phyloP scores from a whole-genome alignment of 495 filamentous ascomycete genomes.

The Aspergillus mulundensis region DNA sequence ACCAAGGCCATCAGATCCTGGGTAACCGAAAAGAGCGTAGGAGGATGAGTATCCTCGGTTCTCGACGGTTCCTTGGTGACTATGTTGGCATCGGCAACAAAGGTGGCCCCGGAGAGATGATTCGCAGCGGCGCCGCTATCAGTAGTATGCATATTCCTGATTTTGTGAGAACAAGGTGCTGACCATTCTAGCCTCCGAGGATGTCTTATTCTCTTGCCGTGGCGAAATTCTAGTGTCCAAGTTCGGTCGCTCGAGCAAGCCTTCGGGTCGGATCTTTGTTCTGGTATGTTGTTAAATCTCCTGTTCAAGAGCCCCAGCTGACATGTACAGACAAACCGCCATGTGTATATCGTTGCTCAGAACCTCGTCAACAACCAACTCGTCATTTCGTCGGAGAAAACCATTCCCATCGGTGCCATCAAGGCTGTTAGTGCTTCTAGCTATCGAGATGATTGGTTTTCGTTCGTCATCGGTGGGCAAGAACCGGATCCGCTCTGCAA shows the following conservation, averaged over 20 bases:
- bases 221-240: conserved; percentile 86
- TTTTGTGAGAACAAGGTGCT: conserved; percentile 2
- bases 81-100: conserved; percentile 83
- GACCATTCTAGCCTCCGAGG: conserved; percentile 54
- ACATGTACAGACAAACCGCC: conserved; percentile 60
- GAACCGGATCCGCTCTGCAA: conserved; percentile 88
- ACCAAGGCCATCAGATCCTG: conserved; percentile 83
- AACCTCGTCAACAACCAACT: conserved; percentile 76
- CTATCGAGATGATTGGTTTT: conserved; percentile 93
- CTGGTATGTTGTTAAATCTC: conserved; percentile 46
- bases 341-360: conserved; percentile 85
- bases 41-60: conserved; percentile 85
- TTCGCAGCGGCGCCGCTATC: conserved; percentile 67
- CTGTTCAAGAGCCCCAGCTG: conserved; percentile 4
- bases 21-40: conserved; percentile 84
- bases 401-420: conserved; percentile 78
- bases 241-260: conserved; percentile 92
- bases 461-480: conserved; percentile 81
- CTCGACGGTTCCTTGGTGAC: conserved; percentile 88
- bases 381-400: conserved; percentile 73
- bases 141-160: conserved; percentile 33
- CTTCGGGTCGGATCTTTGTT: conserved; percentile 76
- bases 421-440: conserved; percentile 77
- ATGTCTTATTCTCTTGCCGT: conserved; percentile 81
- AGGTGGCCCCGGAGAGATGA: conserved; percentile 75